Evolutionary conservation across 257 asterid genomes (phyloP), one percentile per base, ranked within the genome.

Genomic region (Sherardia arvensis): DNA sequence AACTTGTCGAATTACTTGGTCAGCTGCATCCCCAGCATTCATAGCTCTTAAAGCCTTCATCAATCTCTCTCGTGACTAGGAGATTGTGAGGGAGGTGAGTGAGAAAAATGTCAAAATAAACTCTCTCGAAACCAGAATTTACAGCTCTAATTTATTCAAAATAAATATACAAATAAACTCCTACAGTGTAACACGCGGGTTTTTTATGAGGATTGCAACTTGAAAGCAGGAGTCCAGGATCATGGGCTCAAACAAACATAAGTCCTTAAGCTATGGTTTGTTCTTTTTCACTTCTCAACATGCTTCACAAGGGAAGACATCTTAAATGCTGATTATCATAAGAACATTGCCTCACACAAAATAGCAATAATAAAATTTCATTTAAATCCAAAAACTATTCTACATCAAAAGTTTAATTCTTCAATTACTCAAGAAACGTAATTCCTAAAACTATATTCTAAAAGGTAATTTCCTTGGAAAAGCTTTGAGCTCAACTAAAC

Each of bases 11-110:
- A 85, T 62, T 74, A 79, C 97, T 76, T 93, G 99, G 80, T 93
- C 99, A 59, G 99, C 97, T 47, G 97, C 99, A 70, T 93, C 97
- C 71, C 96, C 96, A 55, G 99, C 99, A 81, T 81, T 85, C 96
- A 90, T 87, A 59, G 82, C 82, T 72, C 96, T 86, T 81, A 93
- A 76, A 62, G 80, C 84, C 76, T 84, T 93, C 25, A 90, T 78
- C 86, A 93, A 73, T 70, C 79, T 85, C 61, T 93, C 99, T 78
- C 94, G 85, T 48, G 97, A 83, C 99, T 93, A 83, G 51, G 48
- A 8, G 36, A 18, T 0, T 4, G 14, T 2, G 36, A 7, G 22
- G 14, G 26, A 4, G n/a, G n/a, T n/a, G n/a, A n/a, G n/a, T n/a
- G 63, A 57, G 73, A 58, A 29, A 71, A 22, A 57, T 66, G 51